phyloP scores from a whole-genome alignment of 2,329 filamentous ascomycete species.

The Akanthomyces lecanii region DNA sequence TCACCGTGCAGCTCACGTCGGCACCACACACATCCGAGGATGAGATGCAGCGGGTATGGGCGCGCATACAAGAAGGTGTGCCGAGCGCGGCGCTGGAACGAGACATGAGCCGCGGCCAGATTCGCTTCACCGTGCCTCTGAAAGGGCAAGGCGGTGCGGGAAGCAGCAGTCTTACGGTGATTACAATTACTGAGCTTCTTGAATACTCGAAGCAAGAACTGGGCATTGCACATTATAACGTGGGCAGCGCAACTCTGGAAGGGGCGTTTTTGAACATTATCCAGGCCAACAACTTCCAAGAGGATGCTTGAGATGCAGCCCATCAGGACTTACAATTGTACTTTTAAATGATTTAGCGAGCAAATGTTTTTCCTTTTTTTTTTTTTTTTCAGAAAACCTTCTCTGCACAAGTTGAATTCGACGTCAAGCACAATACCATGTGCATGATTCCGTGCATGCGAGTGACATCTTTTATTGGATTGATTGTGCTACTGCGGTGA shows the following conservation, averaged over 20 bases:
- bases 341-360: background rate
- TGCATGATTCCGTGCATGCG: too few species aligned
- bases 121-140: conserved; percentile 36
- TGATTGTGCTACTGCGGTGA: too few species aligned
- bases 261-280: conserved; percentile 67
- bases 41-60: conserved; percentile 53
- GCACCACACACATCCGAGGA: conserved; percentile 52
- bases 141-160: background rate
- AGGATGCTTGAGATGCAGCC: conserved; percentile 11
- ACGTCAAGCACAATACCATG: too few species aligned
- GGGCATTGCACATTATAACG: conserved; percentile 61
- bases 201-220: conserved; percentile 54
- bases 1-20: conserved; percentile 56
- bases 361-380: too few species aligned
- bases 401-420: too few species aligned
- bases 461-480: too few species aligned
- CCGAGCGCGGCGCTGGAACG: conserved; percentile 52
- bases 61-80: conserved; percentile 51
- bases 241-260: conserved; percentile 63
- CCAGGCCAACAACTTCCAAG: conserved; percentile 47
- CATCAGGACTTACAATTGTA: background rate
- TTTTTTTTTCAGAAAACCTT: too few species aligned
- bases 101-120: conserved; percentile 59
- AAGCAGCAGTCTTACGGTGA: background rate
- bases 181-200: conserved; percentile 34